Evolutionary conservation across 805 yeast species (phyloP), one percentile per base, ranked within the genome.

Genomic region (Saturnispora besseyi): DNA sequence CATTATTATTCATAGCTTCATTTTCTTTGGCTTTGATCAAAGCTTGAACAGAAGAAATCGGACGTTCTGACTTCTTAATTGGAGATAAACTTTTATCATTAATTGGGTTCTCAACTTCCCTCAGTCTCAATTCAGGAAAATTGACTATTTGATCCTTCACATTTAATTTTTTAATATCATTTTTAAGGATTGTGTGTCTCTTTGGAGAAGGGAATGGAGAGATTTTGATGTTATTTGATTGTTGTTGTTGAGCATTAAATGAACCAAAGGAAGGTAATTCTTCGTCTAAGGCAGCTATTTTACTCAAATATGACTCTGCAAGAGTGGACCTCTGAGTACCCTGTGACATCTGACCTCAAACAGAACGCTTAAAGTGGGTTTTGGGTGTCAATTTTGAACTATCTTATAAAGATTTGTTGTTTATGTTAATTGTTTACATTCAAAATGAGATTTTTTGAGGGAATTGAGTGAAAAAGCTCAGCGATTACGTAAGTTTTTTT

Each of bases 11-110:
- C 10, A 58, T 48, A 1, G 68, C 52, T 45, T 62, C 69, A 37
- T 51, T 54, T 49, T 68, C 72, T 46, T 62, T 66, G 42, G 61
- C 65, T 42, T 59, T 53, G 41, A 68, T 65, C 50, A 67, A 50
- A 36, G 62, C 58, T 41, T 63, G 63, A 3, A 68, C 69, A 2
- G 71, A 66, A 0, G 67, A 62, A 2, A 51, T 55, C 12, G 53
- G 50, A n/a, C 44, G 30, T 21, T 48, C 52, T 13, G 46, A 33
- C 5, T 31, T 22, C 12, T 37, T 49, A 1, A 48, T 34, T 15
- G 53, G 53, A 11, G 53, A 45, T 5, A 46, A 44, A 12, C 44
- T 32, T 6, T 44, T 41, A 21, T 8, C 13, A 6, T 26, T 26
- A 26, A 5, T 5, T 26, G 29, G 29, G 8, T 12, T 26, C 22